Conservation (phyloP, 2,329 filamentous ascomycete genomes). For the Sporothrix humicola region DNA sequence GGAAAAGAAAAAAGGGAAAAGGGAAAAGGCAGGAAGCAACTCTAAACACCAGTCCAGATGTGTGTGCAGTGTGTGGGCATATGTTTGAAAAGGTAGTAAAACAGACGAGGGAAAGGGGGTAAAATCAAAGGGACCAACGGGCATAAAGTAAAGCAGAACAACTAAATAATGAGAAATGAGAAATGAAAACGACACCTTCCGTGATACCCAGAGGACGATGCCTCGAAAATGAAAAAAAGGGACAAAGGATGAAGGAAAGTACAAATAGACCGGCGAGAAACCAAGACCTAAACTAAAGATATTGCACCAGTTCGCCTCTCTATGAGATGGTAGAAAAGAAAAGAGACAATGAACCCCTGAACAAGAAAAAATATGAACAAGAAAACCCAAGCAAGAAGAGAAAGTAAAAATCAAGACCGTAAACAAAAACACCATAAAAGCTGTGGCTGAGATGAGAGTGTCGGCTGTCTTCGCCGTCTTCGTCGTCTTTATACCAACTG, state of each 20-base stretch:
- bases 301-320: conserved; percentile 18
- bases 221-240: background rate
- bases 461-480: background rate
- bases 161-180: background rate
- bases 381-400: background rate
- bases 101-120: background rate
- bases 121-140: background rate
- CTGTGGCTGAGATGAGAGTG: background rate
- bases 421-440: background rate
- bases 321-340: background rate
- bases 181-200: background rate
- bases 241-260: background rate
- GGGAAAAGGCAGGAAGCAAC: background rate
- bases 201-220: background rate
- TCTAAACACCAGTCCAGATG: background rate
- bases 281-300: background rate
- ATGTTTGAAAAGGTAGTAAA: background rate
- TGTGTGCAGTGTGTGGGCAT: background rate
- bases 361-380: background rate
- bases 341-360: background rate
- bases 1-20: background rate
- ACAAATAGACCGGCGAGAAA: background rate
- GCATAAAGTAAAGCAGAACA: background rate
- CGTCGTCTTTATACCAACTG: background rate
- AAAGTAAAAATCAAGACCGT: background rate